Base-by-base conservation (phyloP, 139 green algal species). In the Picochlorum sp. region DNA sequence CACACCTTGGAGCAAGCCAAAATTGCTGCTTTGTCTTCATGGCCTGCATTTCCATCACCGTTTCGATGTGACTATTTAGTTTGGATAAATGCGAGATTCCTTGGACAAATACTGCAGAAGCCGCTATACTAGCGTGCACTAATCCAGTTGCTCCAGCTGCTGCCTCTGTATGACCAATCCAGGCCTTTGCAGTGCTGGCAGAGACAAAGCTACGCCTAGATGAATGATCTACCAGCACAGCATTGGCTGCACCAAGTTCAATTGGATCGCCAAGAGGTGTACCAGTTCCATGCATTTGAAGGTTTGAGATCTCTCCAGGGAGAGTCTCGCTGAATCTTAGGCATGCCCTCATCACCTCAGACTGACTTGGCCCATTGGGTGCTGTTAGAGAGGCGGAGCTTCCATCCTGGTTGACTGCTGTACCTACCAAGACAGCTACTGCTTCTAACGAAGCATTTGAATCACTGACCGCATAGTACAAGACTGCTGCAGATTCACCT, bases 261-360 rank as follows among this genome's bases (percentile, higher is more conserved):
- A 96, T 94, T 54, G 89, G 86, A 66, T 96, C 90, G 8, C 90
- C 83, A 49, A 94, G 82, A 5, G 81, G 59, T 1, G 88, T 93
- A 50, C 86, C 87, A 11, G 84, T 87, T 52, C 83, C 83, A 63
- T 88, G 83, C 74, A 88, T 83, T 44, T 84, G 81, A 28, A 93
- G 47, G 0, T 69, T 74, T 10, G 30, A 31, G 13, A 92, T 34
- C 7, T 76, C 67, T 2, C 37, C 34, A 0, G 85, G 45, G 1
- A 7, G 3, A n/a, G 83, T 52, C 1, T 57, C 38, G 1, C 60
- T 82, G 1, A 72, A 51, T 7, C 15, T 28, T 45, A 95, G 69
- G 1, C 84, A 89, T 4, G 41, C 24, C 0, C 66, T 59, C 2
- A 95, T 66, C 21, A 86, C 81, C 14, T 60, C 70, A 60, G 80